Evolutionary conservation across 78 protist genomes (phyloP).

Genomic region (Fonticula alba): DNA sequence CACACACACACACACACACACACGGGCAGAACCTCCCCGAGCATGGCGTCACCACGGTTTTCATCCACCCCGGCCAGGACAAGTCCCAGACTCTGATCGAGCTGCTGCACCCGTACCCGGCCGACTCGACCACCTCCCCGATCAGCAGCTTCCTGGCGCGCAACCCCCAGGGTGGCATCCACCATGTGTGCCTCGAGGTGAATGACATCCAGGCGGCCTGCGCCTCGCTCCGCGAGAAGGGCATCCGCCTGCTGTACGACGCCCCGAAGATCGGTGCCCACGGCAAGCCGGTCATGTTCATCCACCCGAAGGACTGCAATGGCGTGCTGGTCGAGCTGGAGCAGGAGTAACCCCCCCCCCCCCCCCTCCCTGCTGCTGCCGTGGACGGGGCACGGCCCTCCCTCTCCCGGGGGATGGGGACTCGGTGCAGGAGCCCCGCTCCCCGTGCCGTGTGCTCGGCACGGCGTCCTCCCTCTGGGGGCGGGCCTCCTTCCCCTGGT

Average conservation of each 20-base stretch:
- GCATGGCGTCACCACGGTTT: slow-evolving; percentile 80
- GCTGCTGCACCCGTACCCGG: slow-evolving; percentile 61
- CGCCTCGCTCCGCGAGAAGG: slow-evolving; percentile 3
- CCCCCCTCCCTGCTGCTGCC: too few species aligned
- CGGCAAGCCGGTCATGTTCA: slow-evolving; percentile 81
- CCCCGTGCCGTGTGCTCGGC: too few species aligned
- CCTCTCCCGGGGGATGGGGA: too few species aligned
- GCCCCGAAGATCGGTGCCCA: slow-evolving; percentile 86
- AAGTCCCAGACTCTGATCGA: slow-evolving; percentile 62
- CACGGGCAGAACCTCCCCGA: slow-evolving; percentile 39
- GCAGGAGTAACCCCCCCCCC: slow-evolving; percentile 48
- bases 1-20: too few species aligned
- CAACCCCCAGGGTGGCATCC: slow-evolving; percentile 75
- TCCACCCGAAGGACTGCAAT: slow-evolving; percentile 72
- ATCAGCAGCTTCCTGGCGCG: slow-evolving; percentile 53
- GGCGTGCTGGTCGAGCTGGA: slow-evolving; percentile 88
- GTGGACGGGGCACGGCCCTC: too few species aligned
- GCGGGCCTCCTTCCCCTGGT: too few species aligned
- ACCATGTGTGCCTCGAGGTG: slow-evolving; percentile 75
- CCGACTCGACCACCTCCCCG: slow-evolving; percentile 65
- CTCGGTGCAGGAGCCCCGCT: too few species aligned
- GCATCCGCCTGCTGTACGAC: slow-evolving; percentile 38
- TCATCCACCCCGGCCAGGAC: too few species aligned
- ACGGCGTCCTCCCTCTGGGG: too few species aligned
- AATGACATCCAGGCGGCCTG: slow-evolving; percentile 14